A percentile compares a stretch with the other conserved stretches of the same genome.
Conservation (phyloP, 2,329 filamentous ascomycete genomes). For the Diatrype stigma region DNA sequence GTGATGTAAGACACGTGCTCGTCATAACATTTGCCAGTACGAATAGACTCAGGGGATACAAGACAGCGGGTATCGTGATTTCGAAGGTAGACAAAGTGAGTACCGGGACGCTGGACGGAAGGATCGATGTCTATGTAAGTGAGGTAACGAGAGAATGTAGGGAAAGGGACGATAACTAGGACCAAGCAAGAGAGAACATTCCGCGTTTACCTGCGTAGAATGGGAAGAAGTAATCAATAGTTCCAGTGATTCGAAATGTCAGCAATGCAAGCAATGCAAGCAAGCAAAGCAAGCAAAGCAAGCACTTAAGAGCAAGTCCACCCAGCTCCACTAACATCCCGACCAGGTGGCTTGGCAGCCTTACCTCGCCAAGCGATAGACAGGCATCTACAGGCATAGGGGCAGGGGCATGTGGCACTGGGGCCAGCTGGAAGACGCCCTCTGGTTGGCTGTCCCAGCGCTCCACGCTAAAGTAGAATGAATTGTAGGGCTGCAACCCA, state of each 20-base stretch:
- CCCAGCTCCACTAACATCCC: not conserved
- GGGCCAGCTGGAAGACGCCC: not conserved
- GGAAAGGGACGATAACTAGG: not conserved
- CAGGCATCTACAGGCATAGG: not conserved
- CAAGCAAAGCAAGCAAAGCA: not conserved
- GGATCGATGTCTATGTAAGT: too few species aligned
- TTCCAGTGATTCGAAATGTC: not conserved
- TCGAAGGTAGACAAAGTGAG: not conserved
- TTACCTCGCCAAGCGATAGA: not conserved
- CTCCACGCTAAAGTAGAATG: not conserved
- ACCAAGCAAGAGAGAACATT: not conserved
- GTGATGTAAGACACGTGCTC: not conserved
- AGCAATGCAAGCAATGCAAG: not conserved
- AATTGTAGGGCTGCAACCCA: not conserved
- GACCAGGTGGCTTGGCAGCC: not conserved
- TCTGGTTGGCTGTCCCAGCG: not conserved
- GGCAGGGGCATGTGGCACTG: not conserved
- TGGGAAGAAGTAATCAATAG: not conserved
- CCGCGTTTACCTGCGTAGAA: not conserved
- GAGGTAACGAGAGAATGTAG: not conserved
- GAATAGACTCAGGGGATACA: too few species aligned
- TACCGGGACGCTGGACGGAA: too few species aligned
- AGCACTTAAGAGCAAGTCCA: not conserved
- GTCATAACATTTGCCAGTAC: not conserved
- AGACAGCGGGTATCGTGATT: too few species aligned